Evolutionary conservation across 1,284 basidiomycete genomes (phyloP).

Genomic region (Xanthoconium separans): DNA sequence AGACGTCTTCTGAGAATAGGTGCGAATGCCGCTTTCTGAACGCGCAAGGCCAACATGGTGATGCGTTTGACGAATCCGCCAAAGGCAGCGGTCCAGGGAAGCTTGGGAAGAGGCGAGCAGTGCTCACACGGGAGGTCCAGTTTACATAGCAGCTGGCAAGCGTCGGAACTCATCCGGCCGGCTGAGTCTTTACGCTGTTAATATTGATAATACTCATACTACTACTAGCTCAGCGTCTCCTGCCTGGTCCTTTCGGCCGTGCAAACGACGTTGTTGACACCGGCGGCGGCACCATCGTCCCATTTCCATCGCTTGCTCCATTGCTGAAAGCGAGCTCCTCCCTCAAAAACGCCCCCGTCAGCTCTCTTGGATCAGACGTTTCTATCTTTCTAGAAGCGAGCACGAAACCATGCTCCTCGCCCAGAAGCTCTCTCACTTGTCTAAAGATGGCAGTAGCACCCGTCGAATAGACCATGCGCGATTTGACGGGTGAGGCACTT

Average conservation of each 20-base stretch:
- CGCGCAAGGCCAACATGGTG: constrained; percentile 22
- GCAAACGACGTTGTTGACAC: constrained; percentile 52
- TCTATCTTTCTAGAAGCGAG: constrained; percentile 69
- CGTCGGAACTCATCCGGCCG: constrained; percentile 20
- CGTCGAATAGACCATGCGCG: constrained; percentile 85
- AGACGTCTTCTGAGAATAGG: constrained; percentile 18
- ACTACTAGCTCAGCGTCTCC: constrained; percentile 34
- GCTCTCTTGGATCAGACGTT: constrained; percentile 75
- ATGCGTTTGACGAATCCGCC: neutral
- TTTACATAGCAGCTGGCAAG: neutral
- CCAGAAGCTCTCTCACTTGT: constrained; percentile 53
- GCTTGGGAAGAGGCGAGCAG: neutral
- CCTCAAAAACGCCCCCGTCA: constrained; percentile 63
- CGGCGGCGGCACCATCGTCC: constrained; percentile 6
- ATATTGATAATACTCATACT: too few species aligned
- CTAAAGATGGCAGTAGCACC: constrained; percentile 58
- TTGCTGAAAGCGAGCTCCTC: constrained; percentile 49
- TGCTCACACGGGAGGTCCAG: neutral
- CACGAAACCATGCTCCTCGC: constrained; percentile 38
- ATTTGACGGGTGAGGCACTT: constrained; percentile 71
- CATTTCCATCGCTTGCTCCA: constrained; percentile 10
- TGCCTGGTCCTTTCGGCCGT: constrained; percentile 56
- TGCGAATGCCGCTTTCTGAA: constrained; percentile 12
- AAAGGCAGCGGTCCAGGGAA: neutral
- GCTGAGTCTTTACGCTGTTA: constrained; percentile 1